Evolutionary conservation across 768 basidiomycete species (phyloP), one percentile per base, ranked within the genome.

Genomic region (Boletus subcaerulescens): DNA sequence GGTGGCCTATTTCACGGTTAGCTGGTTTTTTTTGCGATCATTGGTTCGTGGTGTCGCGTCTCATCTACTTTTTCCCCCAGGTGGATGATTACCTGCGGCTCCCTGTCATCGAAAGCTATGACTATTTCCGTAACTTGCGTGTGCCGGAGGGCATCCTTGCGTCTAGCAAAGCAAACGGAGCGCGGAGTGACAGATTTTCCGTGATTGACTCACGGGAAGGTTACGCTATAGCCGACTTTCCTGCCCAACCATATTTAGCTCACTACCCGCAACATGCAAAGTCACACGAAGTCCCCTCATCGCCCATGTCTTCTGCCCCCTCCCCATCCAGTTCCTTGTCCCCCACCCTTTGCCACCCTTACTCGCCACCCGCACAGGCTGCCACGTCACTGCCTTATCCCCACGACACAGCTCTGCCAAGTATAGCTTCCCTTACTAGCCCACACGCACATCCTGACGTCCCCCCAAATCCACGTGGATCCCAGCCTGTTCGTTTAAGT

Each of bases 1-100:
- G 47, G 88, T 89, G 53, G 87, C 88, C 44, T 91, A 91, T 74
- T 90, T 91, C 70, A 82, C 83, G 70, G 87, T 89, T 65, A 66
- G 80, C 63, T 48, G 20, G 45, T 45, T 42, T 55, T 38, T 42
- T 45, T 44, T 50, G 26, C 13, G 44, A 29, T 54, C 44, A 51
- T 26, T 14, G 17, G 4, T 20, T 46, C 31, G 22, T 7, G 31
- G 31, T 22, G 6, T 40, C 26, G 18, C 33, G 38, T 55, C 62
- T 64, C 40, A 64, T 46, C 24, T 20, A 17, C 18, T 15, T 44
- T 44, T 35, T 47, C n/a, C 33, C 22, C 52, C 56, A 89, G 87
- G 84, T 81, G 13, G 80, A 81, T 58, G 87, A 89, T 66, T 89
- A 87, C 62, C 74, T 77, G 10, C 78, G 79, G 35, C 76, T 92